These are phyloP conservation scores for Linnemannia schmuckeri DNA, from an alignment of 192 early-diverging fungal species.

Conservation along the genomic window DNA sequence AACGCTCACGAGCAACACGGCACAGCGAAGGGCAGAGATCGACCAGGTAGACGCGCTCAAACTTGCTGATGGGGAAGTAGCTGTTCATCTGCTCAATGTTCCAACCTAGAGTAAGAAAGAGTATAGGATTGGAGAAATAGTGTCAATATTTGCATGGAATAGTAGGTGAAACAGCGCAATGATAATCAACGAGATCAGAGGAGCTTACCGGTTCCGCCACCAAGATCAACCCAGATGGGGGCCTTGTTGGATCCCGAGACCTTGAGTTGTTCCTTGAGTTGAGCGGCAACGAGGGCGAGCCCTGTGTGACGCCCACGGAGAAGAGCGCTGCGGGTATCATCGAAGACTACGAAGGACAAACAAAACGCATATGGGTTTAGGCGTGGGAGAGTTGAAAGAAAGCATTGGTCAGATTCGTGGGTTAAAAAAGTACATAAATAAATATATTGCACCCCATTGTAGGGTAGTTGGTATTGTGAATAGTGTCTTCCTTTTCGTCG, in stretches of 20 bases:
- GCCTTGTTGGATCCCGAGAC: slow-evolving; percentile 27
- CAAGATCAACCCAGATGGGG: slow-evolving; percentile 74
- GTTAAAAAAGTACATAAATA: not conserved
- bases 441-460: not conserved
- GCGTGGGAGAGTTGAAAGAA: not conserved
- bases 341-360: slow-evolving; percentile 67
- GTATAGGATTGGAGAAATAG: not conserved
- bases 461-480: not conserved
- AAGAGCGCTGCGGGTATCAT: slow-evolving; percentile 77
- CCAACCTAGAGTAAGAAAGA: slow-evolving; percentile 59
- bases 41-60: slow-evolving; percentile 83
- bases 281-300: slow-evolving; percentile 87
- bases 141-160: not conserved
- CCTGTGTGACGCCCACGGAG: slow-evolving; percentile 83
- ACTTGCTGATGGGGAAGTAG: slow-evolving; percentile 79
- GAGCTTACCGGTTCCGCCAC: slow-evolving; percentile 71
- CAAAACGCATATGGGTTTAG: not conserved
- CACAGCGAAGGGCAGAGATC: slow-evolving; percentile 89
- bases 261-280: slow-evolving; percentile 64
- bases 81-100: slow-evolving; percentile 84
- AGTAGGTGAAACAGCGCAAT: not conserved
- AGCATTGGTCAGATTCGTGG: not conserved
- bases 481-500: not conserved
- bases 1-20: slow-evolving; percentile 80
- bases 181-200: not conserved